phyloP scores from a whole-genome alignment of 1,284 basidiomycete species.

The Puccinia novopanici region DNA sequence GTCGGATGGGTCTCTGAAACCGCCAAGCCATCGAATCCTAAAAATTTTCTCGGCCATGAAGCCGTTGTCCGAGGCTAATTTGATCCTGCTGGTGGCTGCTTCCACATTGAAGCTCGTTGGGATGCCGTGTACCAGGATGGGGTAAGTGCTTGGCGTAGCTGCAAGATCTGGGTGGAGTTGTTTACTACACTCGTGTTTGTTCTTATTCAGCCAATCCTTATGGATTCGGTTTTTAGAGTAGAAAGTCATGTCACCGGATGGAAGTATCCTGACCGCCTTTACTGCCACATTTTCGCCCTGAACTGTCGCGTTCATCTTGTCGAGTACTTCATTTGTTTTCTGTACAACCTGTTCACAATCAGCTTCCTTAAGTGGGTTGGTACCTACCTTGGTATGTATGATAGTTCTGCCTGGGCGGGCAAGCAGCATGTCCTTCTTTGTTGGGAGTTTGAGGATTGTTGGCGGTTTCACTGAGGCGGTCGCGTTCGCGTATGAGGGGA shows the following conservation, averaged over 20 bases:
- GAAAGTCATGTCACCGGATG: slow-evolving; percentile 11
- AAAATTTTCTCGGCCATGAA: neutral
- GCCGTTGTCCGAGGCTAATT: neutral
- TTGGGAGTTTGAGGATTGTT: neutral
- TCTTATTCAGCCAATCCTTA: slow-evolving; percentile 17
- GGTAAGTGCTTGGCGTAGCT: neutral
- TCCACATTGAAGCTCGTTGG: neutral
- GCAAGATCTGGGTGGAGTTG: slow-evolving; percentile 4
- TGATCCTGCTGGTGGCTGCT: neutral
- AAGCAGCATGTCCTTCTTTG: neutral
- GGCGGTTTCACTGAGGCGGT: neutral
- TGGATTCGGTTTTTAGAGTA: neutral
- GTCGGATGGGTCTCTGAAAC: neutral
- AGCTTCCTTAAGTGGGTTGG: neutral
- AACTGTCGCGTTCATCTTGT: neutral
- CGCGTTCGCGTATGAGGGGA: neutral
- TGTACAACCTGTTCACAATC: neutral
- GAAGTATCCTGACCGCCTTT: neutral
- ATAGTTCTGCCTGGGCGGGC: neutral
- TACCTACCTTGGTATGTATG: neutral
- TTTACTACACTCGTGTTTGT: slow-evolving; percentile 19
- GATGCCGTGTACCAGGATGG: neutral
- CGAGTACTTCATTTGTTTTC: neutral
- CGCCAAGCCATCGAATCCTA: neutral
- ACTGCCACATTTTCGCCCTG: neutral